A percentile compares a stretch with the other conserved stretches of the same genome.
Evolutionary conservation across 2,329 filamentous ascomycete species (phyloP).

Genomic region (Emericellopsis atlantica): DNA sequence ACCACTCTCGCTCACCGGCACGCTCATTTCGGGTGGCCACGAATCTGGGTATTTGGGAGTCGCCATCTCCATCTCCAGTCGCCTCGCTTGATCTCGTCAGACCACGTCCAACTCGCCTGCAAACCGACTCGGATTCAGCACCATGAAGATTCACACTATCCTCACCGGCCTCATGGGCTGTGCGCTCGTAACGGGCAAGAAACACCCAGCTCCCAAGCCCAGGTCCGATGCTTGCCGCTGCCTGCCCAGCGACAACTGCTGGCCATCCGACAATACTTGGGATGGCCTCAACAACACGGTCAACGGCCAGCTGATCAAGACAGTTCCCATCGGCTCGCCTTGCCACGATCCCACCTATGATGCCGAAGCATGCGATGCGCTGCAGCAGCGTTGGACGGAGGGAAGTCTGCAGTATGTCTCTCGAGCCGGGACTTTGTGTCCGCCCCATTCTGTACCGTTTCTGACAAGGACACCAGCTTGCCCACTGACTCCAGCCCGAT

Average conservation of each 20-base stretch:
- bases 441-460: too few relatives aligned
- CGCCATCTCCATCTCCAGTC: too few relatives aligned
- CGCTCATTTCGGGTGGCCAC: too few relatives aligned
- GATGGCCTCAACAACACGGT: slow-evolving; percentile 34
- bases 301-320: slow-evolving; percentile 34
- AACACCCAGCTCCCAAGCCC: too few relatives aligned
- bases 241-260: slow-evolving; percentile 36
- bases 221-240: slow-evolving; percentile 22
- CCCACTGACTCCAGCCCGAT: slow-evolving; percentile 9
- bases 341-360: slow-evolving; percentile 38
- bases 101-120: too few relatives aligned
- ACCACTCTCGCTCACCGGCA: neutral
- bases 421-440: neutral
- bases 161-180: too few relatives aligned
- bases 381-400: slow-evolving; percentile 27
- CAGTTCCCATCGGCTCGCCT: slow-evolving; percentile 32
- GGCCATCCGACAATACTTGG: slow-evolving; percentile 36
- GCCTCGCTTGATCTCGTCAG: too few relatives aligned
- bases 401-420: neutral
- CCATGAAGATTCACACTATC: too few relatives aligned
- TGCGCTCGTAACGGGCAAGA: too few relatives aligned
- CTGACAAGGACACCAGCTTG: neutral
- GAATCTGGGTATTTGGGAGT: too few relatives aligned
- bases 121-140: too few relatives aligned
- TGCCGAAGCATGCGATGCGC: slow-evolving; percentile 23